phyloP scores from a whole-genome alignment of 805 yeast genomes.

The Candida awuae region DNA sequence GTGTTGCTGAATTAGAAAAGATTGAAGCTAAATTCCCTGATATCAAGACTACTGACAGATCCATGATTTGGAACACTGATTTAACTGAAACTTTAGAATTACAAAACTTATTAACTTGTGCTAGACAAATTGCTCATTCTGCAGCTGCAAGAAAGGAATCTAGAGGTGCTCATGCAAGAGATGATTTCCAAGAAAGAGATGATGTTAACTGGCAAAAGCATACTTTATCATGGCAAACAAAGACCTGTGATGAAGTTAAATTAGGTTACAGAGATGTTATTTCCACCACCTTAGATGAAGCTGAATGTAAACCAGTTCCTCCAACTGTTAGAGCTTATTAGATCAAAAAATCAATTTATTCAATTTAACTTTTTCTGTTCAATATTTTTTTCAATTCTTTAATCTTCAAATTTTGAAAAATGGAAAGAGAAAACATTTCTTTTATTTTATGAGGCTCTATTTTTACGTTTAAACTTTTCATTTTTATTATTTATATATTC shows the following conservation, averaged over 20 bases:
- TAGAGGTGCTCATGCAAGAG: conserved; percentile 99
- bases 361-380: background rate
- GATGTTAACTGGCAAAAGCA: conserved; percentile 98
- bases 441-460: no score
- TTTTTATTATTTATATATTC: background rate
- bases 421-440: no score
- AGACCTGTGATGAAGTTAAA: conserved; percentile 59
- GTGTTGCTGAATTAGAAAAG: conserved; percentile 69
- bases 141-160: conserved; percentile 96
- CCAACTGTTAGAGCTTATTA: conserved; percentile 95
- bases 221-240: conserved; percentile 82
- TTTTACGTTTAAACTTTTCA: background rate
- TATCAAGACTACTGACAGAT: conserved; percentile 86
- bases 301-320: conserved; percentile 92
- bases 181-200: conserved; percentile 93
- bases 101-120: conserved; percentile 94
- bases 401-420: no score
- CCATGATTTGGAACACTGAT: conserved; percentile 98
- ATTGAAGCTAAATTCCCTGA: conserved; percentile 70
- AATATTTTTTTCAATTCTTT: background rate
- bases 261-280: conserved; percentile 85
- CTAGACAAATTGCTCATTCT: conserved; percentile 87
- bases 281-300: conserved; percentile 75
- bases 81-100: conserved; percentile 92
- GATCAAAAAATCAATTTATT: background rate